Evolutionary conservation across 371 early-diverging fungal species (phyloP), one percentile per base, ranked within the genome.

Genomic region (Blastocladiella emersonii): DNA sequence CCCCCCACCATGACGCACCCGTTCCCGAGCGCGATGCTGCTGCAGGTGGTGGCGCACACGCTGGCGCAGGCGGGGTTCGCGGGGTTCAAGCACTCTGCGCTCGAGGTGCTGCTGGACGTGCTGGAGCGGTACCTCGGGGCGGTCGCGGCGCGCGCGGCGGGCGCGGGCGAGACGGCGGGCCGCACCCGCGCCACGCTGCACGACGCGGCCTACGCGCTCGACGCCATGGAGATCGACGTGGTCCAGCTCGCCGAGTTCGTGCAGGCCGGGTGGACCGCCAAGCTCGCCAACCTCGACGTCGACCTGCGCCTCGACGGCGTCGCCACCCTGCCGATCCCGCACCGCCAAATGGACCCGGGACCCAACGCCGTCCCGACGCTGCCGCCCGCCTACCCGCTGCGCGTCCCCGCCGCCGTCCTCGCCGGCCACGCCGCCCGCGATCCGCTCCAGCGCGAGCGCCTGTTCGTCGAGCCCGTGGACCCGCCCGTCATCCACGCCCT

Each of bases 51-150:
- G n/a, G 48, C 48, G 6, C 48, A 48, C 48, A 2, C n/a, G 25
- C 48, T 48, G 23, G n/a, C 48, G 25, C 48, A 48, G n/a, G 19
- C 23, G 4, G 48, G 48, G 25, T 48, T 48, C 48, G 8, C 48
- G 48, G 8, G 10, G 23, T 62, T 62, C 39, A 21, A 36, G 0
- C 25, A 12, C 21, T 25, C 53, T 3, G 23, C 39, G 10, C 15
- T 62, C 30, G n/a, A n/a, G 2, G 55, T 34, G 21, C 37, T 62
- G 27, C 21, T 51, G 32, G 62, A 62, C 44, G 15, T 62, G 41
- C 36, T 62, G 19, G 41, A 53, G 27, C 36, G 41, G 37, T 62
- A 30, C 39, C 32, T 62, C 12, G 37, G 35, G 21, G 39, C 12
- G 32, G 17, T 55, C 25, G 62, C 55, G 13, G 7, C 25, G 30